phyloP scores from a whole-genome alignment of 768 basidiomycete genomes.

The Lactarius vividus region DNA sequence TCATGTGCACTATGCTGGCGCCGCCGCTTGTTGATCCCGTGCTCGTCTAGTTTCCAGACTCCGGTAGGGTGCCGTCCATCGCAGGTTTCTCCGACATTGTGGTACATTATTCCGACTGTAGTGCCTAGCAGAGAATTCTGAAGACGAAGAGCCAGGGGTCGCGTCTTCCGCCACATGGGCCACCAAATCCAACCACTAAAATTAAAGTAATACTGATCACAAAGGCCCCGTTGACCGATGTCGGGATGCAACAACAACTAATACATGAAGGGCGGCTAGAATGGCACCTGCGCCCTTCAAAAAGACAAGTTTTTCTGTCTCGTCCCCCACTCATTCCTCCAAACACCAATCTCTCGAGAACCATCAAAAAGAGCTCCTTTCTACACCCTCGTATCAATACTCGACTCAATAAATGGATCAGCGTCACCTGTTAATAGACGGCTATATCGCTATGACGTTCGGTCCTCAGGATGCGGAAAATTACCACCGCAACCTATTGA shows the following conservation, averaged over 20 bases:
- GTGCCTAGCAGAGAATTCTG: neutral
- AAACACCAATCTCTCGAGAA: neutral
- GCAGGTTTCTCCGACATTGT: neutral
- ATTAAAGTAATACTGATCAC: neutral
- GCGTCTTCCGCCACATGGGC: neutral
- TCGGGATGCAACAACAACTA: neutral
- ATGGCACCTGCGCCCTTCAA: neutral
- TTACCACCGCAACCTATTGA: constrained; percentile 5
- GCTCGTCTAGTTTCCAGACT: neutral
- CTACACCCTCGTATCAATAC: neutral
- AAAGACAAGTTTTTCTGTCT: neutral
- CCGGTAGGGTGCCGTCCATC: neutral
- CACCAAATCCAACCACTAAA: constrained; percentile 2
- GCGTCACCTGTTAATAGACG: constrained; percentile 12
- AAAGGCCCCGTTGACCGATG: neutral
- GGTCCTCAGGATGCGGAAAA: neutral
- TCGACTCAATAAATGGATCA: neutral
- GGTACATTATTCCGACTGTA: neutral
- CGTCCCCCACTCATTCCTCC: neutral
- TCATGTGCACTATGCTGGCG: neutral
- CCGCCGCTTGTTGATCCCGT: neutral
- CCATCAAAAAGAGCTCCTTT: neutral
- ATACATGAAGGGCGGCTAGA: neutral
- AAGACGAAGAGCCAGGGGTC: neutral
- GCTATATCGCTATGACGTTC: constrained; percentile 11